These are phyloP conservation scores for Fusarium marasasianum DNA, from an alignment of 2,329 filamentous ascomycete species.

Conservation along the genomic window DNA sequence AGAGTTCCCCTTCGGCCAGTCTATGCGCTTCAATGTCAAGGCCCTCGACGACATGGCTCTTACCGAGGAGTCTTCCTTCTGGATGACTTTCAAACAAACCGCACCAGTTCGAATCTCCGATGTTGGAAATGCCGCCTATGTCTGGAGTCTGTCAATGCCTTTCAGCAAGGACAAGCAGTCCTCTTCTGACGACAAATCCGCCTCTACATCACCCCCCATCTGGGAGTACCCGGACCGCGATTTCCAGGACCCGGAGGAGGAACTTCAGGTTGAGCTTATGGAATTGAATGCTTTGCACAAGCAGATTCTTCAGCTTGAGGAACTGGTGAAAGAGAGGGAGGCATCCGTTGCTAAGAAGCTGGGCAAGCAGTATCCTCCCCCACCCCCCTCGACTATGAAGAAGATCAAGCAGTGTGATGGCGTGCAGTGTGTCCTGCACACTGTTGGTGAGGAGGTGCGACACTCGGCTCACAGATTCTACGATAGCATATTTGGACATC, in stretches of 20 bases:
- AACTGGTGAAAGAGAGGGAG: conserved; percentile 55
- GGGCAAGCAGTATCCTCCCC: conserved; percentile 38
- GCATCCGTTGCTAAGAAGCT: conserved; percentile 50
- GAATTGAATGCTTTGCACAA: conserved; percentile 56
- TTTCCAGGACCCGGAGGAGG: conserved; percentile 45
- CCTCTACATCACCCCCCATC: conserved; percentile 1
- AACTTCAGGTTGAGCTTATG: conserved; percentile 54
- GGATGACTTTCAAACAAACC: conserved; percentile 58
- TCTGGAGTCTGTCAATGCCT: conserved; percentile 38
- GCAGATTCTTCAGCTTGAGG: conserved; percentile 53
- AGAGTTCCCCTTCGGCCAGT: conserved; percentile 53
- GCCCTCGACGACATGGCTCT: conserved; percentile 54
- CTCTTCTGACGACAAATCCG: conserved; percentile 1
- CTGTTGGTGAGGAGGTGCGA: conserved; percentile 52
- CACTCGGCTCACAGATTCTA: conserved; percentile 40
- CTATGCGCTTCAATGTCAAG: conserved; percentile 55
- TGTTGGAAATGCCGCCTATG: conserved; percentile 52
- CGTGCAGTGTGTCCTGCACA: conserved; percentile 52
- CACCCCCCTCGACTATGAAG: conserved; percentile 35
- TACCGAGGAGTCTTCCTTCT: conserved; percentile 51
- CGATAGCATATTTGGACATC: conserved; percentile 28
- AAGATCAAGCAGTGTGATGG: conserved; percentile 32
- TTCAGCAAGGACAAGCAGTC: conserved; percentile 24
- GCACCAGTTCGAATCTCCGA: conserved; percentile 54
- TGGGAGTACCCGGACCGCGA: conserved; percentile 20